These are phyloP conservation scores for Dentipellis sp. DNA, from an alignment of 768 basidiomycete genomes.

Conservation along the genomic window DNA sequence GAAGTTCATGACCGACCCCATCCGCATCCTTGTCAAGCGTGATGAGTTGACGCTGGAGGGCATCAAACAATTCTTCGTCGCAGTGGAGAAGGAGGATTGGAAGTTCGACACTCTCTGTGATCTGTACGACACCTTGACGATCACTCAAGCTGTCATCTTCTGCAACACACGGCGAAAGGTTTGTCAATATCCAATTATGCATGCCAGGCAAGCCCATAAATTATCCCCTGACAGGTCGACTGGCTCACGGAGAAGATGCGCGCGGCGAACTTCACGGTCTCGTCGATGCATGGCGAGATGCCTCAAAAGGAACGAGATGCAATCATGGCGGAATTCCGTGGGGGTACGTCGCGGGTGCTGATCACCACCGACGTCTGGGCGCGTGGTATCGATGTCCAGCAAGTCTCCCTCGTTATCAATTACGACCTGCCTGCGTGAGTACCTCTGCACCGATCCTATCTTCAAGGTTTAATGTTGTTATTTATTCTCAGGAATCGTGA, in stretches of 20 bases:
- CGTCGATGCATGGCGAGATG: constrained; percentile 95
- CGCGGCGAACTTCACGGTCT: constrained; percentile 97
- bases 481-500: constrained; percentile 67
- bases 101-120: constrained; percentile 98
- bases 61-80: constrained; percentile 96
- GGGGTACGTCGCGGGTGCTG: constrained; percentile 89
- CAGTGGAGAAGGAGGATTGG: constrained; percentile 99
- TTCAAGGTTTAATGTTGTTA: neutral
- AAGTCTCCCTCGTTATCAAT: constrained; percentile 95
- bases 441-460: neutral
- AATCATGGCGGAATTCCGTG: constrained; percentile 95
- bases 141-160: constrained; percentile 98
- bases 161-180: constrained; percentile 98
- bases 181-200: constrained; percentile 7
- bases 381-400: constrained; percentile 96
- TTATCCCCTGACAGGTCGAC: constrained; percentile 56
- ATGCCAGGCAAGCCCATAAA: neutral
- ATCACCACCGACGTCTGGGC: constrained; percentile 98
- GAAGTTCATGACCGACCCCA: constrained; percentile 99
- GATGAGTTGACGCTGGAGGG: constrained; percentile 96
- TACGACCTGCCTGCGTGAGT: constrained; percentile 90
- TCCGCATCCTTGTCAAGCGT: constrained; percentile 97
- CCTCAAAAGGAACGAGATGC: constrained; percentile 91
- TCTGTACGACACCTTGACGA: constrained; percentile 95
- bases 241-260: constrained; percentile 99